Percentiles rank a stretch among this genome's conserved stretches.
Evolutionary conservation across 2,329 filamentous ascomycete species (phyloP).

Genomic region (Aspergillus chevalieri): DNA sequence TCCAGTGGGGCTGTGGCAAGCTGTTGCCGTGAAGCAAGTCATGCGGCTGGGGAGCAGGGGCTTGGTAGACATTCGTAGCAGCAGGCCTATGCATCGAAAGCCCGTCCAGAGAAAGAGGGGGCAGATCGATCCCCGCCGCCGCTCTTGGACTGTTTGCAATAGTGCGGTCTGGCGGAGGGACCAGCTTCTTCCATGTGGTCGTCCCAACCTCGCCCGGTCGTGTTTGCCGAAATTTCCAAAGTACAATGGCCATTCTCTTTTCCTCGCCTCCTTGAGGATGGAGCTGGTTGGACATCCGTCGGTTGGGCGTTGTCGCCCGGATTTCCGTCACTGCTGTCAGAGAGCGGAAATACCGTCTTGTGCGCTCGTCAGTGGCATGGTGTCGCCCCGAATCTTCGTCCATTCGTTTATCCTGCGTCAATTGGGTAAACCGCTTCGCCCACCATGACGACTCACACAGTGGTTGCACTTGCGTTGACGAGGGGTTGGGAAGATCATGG

Average conservation of each 20-base stretch:
- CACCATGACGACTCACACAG: slow-evolving; percentile 43
- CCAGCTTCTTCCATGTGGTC: slow-evolving; percentile 41
- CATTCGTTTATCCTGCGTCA: slow-evolving; percentile 35
- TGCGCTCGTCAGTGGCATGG: slow-evolving; percentile 29
- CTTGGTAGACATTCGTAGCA: slow-evolving; percentile 27
- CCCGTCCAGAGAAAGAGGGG: slow-evolving; percentile 30
- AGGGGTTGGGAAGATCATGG: slow-evolving; percentile 29
- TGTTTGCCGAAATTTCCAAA: slow-evolving; percentile 45
- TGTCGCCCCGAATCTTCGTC: slow-evolving; percentile 32
- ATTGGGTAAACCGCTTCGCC: slow-evolving; percentile 37
- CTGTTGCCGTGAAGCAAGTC: slow-evolving; percentile 26
- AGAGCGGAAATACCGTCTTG: slow-evolving; percentile 33
- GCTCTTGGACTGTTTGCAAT: slow-evolving; percentile 33
- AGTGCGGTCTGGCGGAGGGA: slow-evolving; percentile 31
- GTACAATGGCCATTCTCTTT: slow-evolving; percentile 37
- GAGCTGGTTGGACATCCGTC: slow-evolving; percentile 23
- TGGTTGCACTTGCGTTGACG: slow-evolving; percentile 36
- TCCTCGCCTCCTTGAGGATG: slow-evolving; percentile 19
- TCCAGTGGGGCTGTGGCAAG: slow-evolving; percentile 30
- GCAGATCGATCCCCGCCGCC: slow-evolving; percentile 20
- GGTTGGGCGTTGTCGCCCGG: slow-evolving; percentile 26
- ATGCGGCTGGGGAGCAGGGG: slow-evolving; percentile 19
- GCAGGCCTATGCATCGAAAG: slow-evolving; percentile 26
- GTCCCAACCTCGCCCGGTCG: slow-evolving; percentile 33
- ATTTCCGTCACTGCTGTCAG: slow-evolving; percentile 43